A percentile compares a stretch with the other conserved stretches of the same genome.
phyloP scores from a whole-genome alignment of 2,329 filamentous ascomycete species.

The Fusarium chuoi region DNA sequence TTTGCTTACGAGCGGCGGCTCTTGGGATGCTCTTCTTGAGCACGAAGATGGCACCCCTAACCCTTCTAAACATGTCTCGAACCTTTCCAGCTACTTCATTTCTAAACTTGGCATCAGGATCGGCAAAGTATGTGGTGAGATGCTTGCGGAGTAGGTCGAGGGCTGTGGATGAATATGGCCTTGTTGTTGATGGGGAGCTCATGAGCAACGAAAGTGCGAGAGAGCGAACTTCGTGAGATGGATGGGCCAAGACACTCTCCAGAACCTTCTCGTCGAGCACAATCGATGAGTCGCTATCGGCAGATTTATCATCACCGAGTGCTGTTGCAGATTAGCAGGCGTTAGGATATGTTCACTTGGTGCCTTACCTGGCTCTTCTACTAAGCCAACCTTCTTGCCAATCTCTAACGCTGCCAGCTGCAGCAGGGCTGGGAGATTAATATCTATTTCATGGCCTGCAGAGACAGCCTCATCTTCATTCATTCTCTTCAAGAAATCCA shows the following conservation, averaged over 20 bases:
- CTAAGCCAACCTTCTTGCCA: constrained; percentile 75
- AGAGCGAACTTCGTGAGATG: constrained; percentile 74
- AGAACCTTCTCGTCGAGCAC: constrained; percentile 57
- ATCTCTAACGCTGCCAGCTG: constrained; percentile 75
- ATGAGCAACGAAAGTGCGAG: constrained; percentile 85
- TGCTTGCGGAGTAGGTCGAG: constrained; percentile 72
- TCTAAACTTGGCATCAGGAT: constrained; percentile 86
- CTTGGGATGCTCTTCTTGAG: constrained; percentile 59
- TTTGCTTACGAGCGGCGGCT: constrained; percentile 49
- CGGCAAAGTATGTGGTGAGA: constrained; percentile 78
- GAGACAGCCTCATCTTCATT: constrained; percentile 61
- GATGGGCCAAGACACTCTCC: constrained; percentile 63
- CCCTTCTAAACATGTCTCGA: constrained; percentile 79
- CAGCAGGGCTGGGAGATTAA: constrained; percentile 66
- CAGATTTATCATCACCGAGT: constrained; percentile 36
- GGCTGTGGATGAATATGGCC: constrained; percentile 72
- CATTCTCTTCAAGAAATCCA: constrained; percentile 68
- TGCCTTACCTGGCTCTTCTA: constrained; percentile 71
- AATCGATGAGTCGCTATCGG: constrained; percentile 43
- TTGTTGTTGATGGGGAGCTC: constrained; percentile 78
- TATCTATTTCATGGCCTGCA: constrained; percentile 56
- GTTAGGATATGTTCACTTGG: not conserved
- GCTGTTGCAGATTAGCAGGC: constrained; percentile 41
- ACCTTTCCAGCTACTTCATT: constrained; percentile 81
- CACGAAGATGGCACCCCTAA: constrained; percentile 73